Evolutionary conservation across 495 filamentous ascomycete species (phyloP).

Genomic region (Trichoderma asperelloides): DNA sequence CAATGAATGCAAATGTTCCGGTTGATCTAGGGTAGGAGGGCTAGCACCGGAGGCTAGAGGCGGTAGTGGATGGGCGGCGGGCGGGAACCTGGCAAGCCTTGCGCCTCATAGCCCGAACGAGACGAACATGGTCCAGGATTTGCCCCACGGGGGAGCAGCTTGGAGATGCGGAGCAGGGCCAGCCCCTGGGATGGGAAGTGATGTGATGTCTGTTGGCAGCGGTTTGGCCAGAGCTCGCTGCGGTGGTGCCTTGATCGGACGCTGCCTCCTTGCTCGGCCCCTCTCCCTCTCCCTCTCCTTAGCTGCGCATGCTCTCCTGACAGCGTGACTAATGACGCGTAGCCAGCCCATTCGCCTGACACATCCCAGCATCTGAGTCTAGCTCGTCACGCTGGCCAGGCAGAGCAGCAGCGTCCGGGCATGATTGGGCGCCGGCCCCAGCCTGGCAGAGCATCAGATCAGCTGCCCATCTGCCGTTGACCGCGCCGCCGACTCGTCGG

Average conservation of each 20-base stretch:
- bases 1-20: not conserved
- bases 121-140: not conserved
- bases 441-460: not conserved
- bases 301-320: not conserved
- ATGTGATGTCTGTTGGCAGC: too few species aligned
- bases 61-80: not conserved
- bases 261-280: not conserved
- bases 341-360: slow-evolving; percentile 5
- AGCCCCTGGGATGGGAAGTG: not conserved
- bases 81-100: slow-evolving; percentile 3
- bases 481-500: slow-evolving; percentile 1
- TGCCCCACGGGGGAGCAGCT: not conserved
- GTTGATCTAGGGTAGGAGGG: not conserved
- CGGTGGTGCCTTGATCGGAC: not conserved
- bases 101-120: not conserved
- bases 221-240: too few species aligned
- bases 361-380: slow-evolving; percentile 3
- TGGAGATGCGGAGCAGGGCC: slow-evolving; percentile 5
- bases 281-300: not conserved
- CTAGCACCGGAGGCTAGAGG: slow-evolving; percentile 5
- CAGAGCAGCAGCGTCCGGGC: not conserved
- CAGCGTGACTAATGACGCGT: slow-evolving; percentile 8
- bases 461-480: not conserved
- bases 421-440: not conserved
- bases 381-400: slow-evolving; percentile 5